These are phyloP conservation scores for Gautieria morchelliformis DNA, from an alignment of 768 basidiomycete genomes.

Conservation along the genomic window DNA sequence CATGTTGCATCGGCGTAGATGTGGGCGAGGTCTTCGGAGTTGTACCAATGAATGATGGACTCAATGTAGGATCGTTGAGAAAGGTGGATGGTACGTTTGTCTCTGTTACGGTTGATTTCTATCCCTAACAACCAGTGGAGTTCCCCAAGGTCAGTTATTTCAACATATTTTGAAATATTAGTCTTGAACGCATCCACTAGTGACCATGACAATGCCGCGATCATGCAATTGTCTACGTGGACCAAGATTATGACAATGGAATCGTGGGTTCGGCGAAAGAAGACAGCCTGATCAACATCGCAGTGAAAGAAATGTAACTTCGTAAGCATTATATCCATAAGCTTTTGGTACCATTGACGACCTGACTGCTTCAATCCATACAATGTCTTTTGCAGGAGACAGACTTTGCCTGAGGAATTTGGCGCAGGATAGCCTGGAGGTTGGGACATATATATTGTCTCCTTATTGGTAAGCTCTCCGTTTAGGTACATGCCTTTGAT, in stretches of 20 bases:
- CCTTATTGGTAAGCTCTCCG: too few relatives aligned
- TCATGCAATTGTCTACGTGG: constrained; percentile 26
- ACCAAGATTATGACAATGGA: neutral
- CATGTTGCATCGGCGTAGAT: constrained; percentile 6
- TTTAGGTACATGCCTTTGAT: too few relatives aligned
- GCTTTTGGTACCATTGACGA: constrained; percentile 25
- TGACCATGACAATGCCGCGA: constrained; percentile 12
- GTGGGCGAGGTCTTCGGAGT: neutral
- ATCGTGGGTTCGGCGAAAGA: neutral
- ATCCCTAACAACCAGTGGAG: constrained; percentile 24
- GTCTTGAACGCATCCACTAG: neutral
- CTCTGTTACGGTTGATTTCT: constrained; percentile 16
- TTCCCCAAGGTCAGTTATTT: constrained; percentile 3
- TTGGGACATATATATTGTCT: too few relatives aligned
- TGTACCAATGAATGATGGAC: constrained; percentile 9
- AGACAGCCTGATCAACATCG: constrained; percentile 21
- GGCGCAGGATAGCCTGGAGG: constrained; percentile 32
- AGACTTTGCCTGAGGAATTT: constrained; percentile 16
- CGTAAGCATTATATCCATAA: constrained; percentile 20
- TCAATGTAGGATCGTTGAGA: constrained; percentile 13
- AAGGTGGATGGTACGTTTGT: constrained; percentile 5
- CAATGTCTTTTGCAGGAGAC: constrained; percentile 16
- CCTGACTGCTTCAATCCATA: constrained; percentile 31
- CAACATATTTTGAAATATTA: neutral
- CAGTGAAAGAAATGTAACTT: constrained; percentile 24